Evolutionary conservation across 768 basidiomycete genomes (phyloP).

Genomic region (Tylopilus subfusipes): DNA sequence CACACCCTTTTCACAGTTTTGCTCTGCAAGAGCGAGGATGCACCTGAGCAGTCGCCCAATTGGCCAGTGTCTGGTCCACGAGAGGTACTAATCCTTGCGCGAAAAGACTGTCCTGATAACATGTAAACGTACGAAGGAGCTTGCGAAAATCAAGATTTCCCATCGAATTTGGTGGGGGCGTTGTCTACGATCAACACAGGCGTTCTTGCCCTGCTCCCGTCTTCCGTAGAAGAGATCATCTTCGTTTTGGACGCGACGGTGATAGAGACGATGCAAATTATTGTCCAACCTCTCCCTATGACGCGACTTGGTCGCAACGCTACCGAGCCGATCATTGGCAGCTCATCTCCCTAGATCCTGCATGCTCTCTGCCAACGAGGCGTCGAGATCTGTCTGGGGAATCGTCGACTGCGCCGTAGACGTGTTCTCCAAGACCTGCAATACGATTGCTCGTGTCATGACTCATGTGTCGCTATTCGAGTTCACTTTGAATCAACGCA

Average conservation of each 20-base stretch:
- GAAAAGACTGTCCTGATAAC: too few relatives aligned
- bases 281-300: not conserved
- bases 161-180: not conserved
- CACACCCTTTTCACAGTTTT: too few relatives aligned
- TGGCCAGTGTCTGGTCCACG: too few relatives aligned
- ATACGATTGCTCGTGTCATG: not conserved
- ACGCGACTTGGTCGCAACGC: not conserved
- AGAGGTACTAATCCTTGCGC: too few relatives aligned
- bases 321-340: not conserved
- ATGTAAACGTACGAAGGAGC: too few relatives aligned
- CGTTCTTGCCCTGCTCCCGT: not conserved
- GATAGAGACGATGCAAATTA: not conserved
- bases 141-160: not conserved
- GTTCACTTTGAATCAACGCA: slow-evolving; percentile 5
- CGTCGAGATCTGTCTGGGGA: slow-evolving; percentile 5
- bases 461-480: not conserved
- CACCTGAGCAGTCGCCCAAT: too few relatives aligned
- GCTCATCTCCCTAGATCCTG: slow-evolving; percentile 15
- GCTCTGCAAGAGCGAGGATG: too few relatives aligned
- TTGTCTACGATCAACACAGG: not conserved
- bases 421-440: slow-evolving; percentile 14
- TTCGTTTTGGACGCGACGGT: not conserved
- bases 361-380: slow-evolving; percentile 20
- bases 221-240: not conserved
- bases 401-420: not conserved